phyloP scores from a whole-genome alignment of 192 early-diverging fungal genomes.

The Dispira simplex region DNA sequence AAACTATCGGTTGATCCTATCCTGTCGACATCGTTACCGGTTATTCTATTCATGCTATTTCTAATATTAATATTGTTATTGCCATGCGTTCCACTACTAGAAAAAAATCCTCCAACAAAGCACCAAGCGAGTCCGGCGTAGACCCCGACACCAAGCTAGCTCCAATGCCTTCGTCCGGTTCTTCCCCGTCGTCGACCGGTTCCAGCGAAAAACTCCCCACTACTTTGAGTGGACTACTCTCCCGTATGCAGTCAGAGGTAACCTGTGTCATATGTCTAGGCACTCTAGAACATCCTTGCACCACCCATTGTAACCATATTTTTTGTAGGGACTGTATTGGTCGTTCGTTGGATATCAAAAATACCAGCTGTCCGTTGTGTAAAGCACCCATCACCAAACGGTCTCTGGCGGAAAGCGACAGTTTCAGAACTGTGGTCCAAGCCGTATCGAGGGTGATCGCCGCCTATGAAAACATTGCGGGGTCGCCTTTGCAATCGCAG shows the following conservation, averaged over 20 bases:
- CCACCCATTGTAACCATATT: slow-evolving; percentile 11
- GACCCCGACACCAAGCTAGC: too few species aligned
- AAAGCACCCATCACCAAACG: slow-evolving; percentile 9
- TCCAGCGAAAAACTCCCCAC: not conserved
- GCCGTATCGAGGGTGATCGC: slow-evolving; percentile 2
- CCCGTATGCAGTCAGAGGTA: slow-evolving; percentile 3
- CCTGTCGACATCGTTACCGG: too few species aligned
- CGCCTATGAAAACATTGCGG: not conserved
- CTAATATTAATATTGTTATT: too few species aligned
- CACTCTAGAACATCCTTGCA: not conserved
- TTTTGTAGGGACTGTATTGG: slow-evolving; percentile 6
- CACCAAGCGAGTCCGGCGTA: too few species aligned
- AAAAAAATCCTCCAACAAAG: too few species aligned
- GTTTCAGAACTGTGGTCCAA: not conserved
- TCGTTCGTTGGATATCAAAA: not conserved
- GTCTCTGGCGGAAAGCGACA: not conserved
- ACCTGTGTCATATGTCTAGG: slow-evolving; percentile 8
- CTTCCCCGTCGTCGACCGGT: not conserved
- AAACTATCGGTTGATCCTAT: too few species aligned
- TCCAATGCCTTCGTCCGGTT: not conserved
- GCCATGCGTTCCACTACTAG: too few species aligned
- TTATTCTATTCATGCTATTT: too few species aligned
- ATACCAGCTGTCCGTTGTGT: slow-evolving; percentile 8
- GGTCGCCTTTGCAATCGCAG: not conserved
- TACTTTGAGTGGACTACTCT: not conserved